Evolutionary conservation across 2,329 filamentous ascomycete species (phyloP).

Genomic region (Cladobotryum mycophilum): DNA sequence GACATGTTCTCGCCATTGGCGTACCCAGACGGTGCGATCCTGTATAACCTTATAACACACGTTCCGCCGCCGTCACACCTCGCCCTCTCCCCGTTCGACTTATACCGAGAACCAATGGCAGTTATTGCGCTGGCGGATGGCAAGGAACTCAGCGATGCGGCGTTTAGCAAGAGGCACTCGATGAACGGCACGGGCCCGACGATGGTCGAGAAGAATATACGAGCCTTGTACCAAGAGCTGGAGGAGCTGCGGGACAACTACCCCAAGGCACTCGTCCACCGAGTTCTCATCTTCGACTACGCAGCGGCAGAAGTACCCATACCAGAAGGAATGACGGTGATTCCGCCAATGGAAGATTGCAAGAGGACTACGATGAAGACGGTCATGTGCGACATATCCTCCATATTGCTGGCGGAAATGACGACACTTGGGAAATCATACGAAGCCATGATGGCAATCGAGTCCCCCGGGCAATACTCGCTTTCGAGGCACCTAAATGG

Average conservation of each 20-base stretch:
- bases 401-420: constrained; percentile 67
- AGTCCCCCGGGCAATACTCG: constrained; percentile 60
- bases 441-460: constrained; percentile 67
- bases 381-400: constrained; percentile 72
- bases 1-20: constrained; percentile 91
- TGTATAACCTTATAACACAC: constrained; percentile 82
- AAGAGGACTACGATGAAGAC: constrained; percentile 76
- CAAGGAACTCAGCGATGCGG: constrained; percentile 52
- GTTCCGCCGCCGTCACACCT: constrained; percentile 73
- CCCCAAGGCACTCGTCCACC: constrained; percentile 70
- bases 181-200: constrained; percentile 44
- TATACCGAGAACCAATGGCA: constrained; percentile 77
- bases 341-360: constrained; percentile 62
- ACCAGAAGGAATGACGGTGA: constrained; percentile 61
- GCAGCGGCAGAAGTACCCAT: constrained; percentile 45
- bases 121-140: constrained; percentile 84
- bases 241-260: constrained; percentile 66
- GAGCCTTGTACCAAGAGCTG: constrained; percentile 59
- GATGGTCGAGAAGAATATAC: constrained; percentile 50
- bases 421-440: constrained; percentile 66
- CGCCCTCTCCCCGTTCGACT: constrained; percentile 79
- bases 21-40: constrained; percentile 76
- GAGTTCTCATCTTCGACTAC: constrained; percentile 75
- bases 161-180: constrained; percentile 50
- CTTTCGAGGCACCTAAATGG: constrained; percentile 35